Evolutionary conservation across 169 alveolate genomes (phyloP).

Genomic region (Cryptosporidium parvum): DNA sequence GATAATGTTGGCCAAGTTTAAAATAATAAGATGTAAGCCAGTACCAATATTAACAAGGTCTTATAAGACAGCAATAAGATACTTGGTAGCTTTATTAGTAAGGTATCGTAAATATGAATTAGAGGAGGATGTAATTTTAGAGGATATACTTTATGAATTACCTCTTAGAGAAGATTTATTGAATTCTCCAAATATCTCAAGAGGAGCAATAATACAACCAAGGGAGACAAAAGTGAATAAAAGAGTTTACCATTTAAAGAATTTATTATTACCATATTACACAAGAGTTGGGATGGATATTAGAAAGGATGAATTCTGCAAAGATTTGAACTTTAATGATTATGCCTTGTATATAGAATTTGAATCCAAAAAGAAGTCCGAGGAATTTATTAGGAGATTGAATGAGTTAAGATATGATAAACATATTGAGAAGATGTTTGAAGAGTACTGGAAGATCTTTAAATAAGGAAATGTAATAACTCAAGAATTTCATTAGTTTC

Average conservation of each 20-base stretch:
- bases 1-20: background rate
- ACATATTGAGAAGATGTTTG: background rate
- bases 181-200: slow-evolving; percentile 44
- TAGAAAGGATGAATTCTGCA: background rate
- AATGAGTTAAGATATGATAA: slow-evolving; percentile 8
- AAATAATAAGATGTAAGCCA: slow-evolving; percentile 42
- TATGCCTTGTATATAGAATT: slow-evolving; percentile 68
- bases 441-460: background rate
- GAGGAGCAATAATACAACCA: slow-evolving; percentile 67
- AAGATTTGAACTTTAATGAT: slow-evolving; percentile 27
- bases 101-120: slow-evolving; percentile 31
- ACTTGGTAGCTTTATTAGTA: slow-evolving; percentile 48
- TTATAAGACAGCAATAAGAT: slow-evolving; percentile 14
- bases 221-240: background rate
- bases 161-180: slow-evolving; percentile 60
- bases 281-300: slow-evolving; percentile 24
- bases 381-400: slow-evolving; percentile 14
- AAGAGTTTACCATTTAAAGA: slow-evolving; percentile 33
- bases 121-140: background rate
- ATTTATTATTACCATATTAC: slow-evolving; percentile 48
- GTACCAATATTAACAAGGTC: slow-evolving; percentile 60
- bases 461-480: slow-evolving; percentile 25
- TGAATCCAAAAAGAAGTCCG: slow-evolving; percentile 30
- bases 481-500: slow-evolving; percentile 9
- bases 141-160: slow-evolving; percentile 44